Evolutionary conservation across 331 rosid species (phyloP).

Genomic region (Prunus yedoensis): DNA sequence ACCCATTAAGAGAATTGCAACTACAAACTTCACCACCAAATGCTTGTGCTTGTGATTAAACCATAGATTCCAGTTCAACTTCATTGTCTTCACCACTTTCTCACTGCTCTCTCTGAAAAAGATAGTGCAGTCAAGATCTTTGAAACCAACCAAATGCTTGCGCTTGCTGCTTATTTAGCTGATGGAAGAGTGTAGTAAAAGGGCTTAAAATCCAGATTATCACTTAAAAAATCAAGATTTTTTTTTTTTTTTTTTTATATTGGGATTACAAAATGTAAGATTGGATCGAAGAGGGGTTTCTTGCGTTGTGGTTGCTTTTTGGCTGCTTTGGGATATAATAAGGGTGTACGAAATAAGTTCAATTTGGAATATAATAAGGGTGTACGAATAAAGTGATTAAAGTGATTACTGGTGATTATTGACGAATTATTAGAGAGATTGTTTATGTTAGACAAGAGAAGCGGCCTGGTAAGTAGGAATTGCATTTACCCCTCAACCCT

Average conservation of each 20-base stretch:
- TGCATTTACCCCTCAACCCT: too few relatives aligned
- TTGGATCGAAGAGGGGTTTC: slow-evolving; percentile 1
- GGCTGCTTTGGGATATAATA: neutral
- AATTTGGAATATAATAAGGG: neutral
- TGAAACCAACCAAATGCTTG: too few relatives aligned
- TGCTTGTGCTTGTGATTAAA: slow-evolving; percentile 42
- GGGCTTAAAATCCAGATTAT: neutral
- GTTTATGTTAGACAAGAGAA: too few relatives aligned
- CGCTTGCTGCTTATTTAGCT: neutral
- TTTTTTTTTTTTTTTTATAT: neutral
- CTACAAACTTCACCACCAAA: slow-evolving; percentile 44
- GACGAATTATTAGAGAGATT: too few relatives aligned
- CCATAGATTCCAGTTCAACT: slow-evolving; percentile 46
- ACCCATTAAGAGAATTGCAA: slow-evolving; percentile 52
- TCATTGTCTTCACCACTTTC: slow-evolving; percentile 44
- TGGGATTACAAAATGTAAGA: neutral
- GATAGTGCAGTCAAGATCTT: neutral
- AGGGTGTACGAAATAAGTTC: neutral
- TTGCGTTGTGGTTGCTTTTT: neutral
- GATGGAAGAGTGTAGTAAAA: neutral
- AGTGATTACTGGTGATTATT: too few relatives aligned
- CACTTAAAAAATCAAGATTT: neutral
- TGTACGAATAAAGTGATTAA: too few relatives aligned
- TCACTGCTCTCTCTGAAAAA: neutral
- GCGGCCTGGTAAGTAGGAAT: too few relatives aligned